Evolutionary conservation across 2,329 filamentous ascomycete species (phyloP).

Genomic region (Fusarium devonianum): DNA sequence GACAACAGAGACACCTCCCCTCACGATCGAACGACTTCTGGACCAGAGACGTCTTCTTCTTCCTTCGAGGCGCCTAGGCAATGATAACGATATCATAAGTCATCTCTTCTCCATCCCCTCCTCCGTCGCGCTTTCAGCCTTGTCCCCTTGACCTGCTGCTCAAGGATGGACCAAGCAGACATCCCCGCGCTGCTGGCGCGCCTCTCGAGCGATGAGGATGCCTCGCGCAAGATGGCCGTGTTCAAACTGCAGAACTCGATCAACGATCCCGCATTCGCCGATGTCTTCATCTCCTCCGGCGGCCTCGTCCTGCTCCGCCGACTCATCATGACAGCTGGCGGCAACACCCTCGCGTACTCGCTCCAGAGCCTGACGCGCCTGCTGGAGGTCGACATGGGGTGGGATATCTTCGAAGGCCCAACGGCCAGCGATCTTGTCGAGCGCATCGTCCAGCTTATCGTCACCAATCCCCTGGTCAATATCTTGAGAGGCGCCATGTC

Average conservation of each 20-base stretch:
- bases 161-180: slow-evolving; percentile 68
- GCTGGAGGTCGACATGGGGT: slow-evolving; percentile 96
- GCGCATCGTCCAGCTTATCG: slow-evolving; percentile 87
- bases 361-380: slow-evolving; percentile 87
- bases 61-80: slow-evolving; percentile 10
- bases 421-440: slow-evolving; percentile 72
- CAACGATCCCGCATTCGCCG: slow-evolving; percentile 94
- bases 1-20: slow-evolving; percentile 9
- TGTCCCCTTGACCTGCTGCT: slow-evolving; percentile 39
- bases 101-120: slow-evolving; percentile 4
- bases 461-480: slow-evolving; percentile 95
- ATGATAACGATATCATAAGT: slow-evolving; percentile 29
- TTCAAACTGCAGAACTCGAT: slow-evolving; percentile 97
- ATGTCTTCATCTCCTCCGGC: slow-evolving; percentile 91
- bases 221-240: slow-evolving; percentile 95
- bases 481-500: slow-evolving; percentile 97
- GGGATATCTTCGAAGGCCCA: slow-evolving; percentile 80
- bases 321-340: slow-evolving; percentile 82
- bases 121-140: slow-evolving; percentile 9
- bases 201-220: slow-evolving; percentile 78
- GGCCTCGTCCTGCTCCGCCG: slow-evolving; percentile 82
- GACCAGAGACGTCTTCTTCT: neutral
- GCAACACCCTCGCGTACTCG: slow-evolving; percentile 95
- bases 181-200: slow-evolving; percentile 71
- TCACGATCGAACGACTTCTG: slow-evolving; percentile 3